These are phyloP conservation scores for Bimuria novae-zelandiae DNA, from an alignment of 2,329 filamentous ascomycete genomes.

Conservation along the genomic window DNA sequence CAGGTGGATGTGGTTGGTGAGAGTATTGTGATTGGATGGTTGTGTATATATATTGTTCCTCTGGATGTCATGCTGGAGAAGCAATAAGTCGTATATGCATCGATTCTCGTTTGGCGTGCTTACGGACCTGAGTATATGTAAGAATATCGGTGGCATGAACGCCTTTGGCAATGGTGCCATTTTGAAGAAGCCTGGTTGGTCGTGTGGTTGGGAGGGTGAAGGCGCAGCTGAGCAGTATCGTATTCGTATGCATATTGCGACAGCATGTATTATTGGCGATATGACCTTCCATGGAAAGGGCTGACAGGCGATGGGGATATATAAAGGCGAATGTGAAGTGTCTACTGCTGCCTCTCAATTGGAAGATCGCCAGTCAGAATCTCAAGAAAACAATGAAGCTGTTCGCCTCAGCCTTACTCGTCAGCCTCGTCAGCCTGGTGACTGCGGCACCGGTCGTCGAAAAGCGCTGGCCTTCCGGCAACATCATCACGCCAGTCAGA, in stretches of 20 bases:
- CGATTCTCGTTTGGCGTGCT: not conserved
- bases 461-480: not conserved
- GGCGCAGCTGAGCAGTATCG: not conserved
- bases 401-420: not conserved
- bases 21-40: not conserved
- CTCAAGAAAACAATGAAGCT: not conserved
- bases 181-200: not conserved
- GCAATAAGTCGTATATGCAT: not conserved
- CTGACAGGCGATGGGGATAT: not conserved
- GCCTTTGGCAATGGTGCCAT: not conserved
- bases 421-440: not conserved
- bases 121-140: not conserved
- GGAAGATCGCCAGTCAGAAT: not conserved
- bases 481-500: not conserved
- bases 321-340: not conserved
- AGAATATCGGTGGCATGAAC: not conserved
- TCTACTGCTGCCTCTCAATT: no score
- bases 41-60: not conserved
- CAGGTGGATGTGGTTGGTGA: no score
- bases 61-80: not conserved
- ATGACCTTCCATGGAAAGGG: no score
- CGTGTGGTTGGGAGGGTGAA: no score
- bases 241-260: not conserved
- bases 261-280: not conserved
- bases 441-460: not conserved